These are phyloP conservation scores for Phalaenopsis equestris DNA, from an alignment of 106 monocot species.

Conservation along the genomic window DNA sequence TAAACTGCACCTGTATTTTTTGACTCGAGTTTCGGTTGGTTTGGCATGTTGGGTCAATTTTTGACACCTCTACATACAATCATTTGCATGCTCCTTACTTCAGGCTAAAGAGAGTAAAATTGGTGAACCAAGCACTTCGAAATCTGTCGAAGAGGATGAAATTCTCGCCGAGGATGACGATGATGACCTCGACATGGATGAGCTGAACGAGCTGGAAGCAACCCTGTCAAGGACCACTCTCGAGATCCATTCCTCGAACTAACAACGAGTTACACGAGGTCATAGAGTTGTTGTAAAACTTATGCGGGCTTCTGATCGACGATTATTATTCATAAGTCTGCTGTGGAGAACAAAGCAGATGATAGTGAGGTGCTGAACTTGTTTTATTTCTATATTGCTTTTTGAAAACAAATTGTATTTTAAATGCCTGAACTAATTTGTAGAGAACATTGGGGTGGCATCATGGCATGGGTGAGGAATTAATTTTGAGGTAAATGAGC, in stretches of 20 bases:
- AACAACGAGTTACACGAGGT: not conserved
- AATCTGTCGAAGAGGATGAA: slow-evolving; percentile 28
- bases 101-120: slow-evolving; percentile 26
- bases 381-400: not conserved
- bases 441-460: not conserved
- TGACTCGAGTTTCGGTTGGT: no score
- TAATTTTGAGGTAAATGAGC: not conserved
- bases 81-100: not conserved
- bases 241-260: slow-evolving; percentile 48
- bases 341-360: no score
- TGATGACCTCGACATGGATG: slow-evolving; percentile 62
- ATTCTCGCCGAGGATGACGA: slow-evolving; percentile 37
- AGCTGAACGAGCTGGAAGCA: slow-evolving; percentile 92
- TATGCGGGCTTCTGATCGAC: not conserved
- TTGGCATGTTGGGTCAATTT: no score
- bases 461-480: not conserved
- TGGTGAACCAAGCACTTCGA: slow-evolving; percentile 49
- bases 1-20: no score
- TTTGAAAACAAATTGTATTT: not conserved
- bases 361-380: not conserved
- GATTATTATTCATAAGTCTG: not conserved
- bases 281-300: not conserved
- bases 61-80: no score
- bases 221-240: slow-evolving; percentile 61
- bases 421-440: not conserved